These are phyloP conservation scores for Venturia carpophila DNA, from an alignment of 2,329 filamentous ascomycete genomes.

Conservation along the genomic window DNA sequence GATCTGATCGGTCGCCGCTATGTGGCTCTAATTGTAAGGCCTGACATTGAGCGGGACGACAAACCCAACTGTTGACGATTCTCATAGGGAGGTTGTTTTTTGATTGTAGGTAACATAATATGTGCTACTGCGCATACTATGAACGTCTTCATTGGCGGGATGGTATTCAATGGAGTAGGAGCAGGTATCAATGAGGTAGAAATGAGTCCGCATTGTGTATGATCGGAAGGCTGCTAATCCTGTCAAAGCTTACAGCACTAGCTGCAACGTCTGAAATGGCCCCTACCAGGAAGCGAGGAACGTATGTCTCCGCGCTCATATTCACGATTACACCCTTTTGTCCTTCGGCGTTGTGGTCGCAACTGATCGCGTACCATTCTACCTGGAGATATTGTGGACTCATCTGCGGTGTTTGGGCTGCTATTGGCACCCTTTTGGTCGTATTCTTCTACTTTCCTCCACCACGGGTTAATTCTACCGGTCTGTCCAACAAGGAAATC, in stretches of 20 bases:
- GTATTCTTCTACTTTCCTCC: slow-evolving; percentile 48
- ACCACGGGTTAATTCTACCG: slow-evolving; percentile 36
- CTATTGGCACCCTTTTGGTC: slow-evolving; percentile 41
- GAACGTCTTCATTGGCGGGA: slow-evolving; percentile 55
- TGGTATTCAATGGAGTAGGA: slow-evolving; percentile 51
- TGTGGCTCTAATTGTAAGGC: slow-evolving; percentile 36
- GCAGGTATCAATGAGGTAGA: slow-evolving; percentile 51
- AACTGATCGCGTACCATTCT: slow-evolving; percentile 41
- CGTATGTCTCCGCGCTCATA: slow-evolving; percentile 51
- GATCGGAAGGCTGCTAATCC: not conserved
- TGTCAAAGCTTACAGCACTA: slow-evolving; percentile 48
- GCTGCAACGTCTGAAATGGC: slow-evolving; percentile 58
- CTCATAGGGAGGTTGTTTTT: slow-evolving; percentile 39
- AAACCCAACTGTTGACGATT: slow-evolving; percentile 29
- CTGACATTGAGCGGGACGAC: not conserved
- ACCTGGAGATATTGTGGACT: slow-evolving; percentile 45
- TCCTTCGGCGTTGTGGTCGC: slow-evolving; percentile 50
- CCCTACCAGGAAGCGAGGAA: slow-evolving; percentile 52
- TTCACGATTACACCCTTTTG: slow-evolving; percentile 52
- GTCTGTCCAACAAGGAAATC: slow-evolving; percentile 35
- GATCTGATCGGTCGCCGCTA: slow-evolving; percentile 56
- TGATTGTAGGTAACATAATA: slow-evolving; percentile 54
- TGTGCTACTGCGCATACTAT: slow-evolving; percentile 50
- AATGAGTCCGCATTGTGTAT: not conserved
- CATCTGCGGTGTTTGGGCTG: slow-evolving; percentile 41